Evolutionary conservation across 2,329 filamentous ascomycete species (phyloP).

Genomic region (Penicillium nordicum): DNA sequence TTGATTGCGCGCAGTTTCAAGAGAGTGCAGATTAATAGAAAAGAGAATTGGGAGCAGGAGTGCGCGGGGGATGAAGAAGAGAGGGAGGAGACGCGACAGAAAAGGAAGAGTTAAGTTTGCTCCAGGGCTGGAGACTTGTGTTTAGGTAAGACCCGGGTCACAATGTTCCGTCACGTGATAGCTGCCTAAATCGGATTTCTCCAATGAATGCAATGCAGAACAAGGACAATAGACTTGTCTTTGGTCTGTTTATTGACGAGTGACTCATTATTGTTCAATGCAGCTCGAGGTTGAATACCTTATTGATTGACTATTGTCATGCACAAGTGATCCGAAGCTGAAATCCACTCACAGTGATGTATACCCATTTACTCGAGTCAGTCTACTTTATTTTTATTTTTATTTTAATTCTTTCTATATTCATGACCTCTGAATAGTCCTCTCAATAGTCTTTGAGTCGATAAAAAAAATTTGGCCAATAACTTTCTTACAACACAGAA

Average conservation of each 20-base stretch:
- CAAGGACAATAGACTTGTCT: background rate
- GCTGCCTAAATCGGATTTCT: slow-evolving; percentile 13
- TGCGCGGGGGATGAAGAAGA: slow-evolving; percentile 21
- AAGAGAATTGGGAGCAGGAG: background rate
- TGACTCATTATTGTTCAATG: background rate
- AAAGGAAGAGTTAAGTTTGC: slow-evolving; percentile 22
- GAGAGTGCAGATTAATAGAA: slow-evolving; percentile 2
- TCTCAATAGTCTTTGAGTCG: too few relatives aligned
- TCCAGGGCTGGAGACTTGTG: slow-evolving; percentile 1
- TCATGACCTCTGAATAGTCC: too few relatives aligned
- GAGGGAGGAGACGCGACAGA: slow-evolving; percentile 25
- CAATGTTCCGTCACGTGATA: slow-evolving; percentile 22
- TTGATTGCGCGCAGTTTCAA: slow-evolving; percentile 14
- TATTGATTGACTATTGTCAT: background rate
- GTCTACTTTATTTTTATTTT: too few relatives aligned
- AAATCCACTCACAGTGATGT: background rate
- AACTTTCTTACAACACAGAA: background rate
- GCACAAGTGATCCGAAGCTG: background rate
- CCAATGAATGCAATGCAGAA: background rate
- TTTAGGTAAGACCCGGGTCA: slow-evolving; percentile 23
- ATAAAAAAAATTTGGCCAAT: background rate
- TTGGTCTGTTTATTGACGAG: background rate
- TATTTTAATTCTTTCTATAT: too few relatives aligned
- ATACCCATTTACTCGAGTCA: background rate
- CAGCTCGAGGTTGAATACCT: background rate